Base-by-base conservation (phyloP, 768 basidiomycete species). In the Lentinula lateritia region DNA sequence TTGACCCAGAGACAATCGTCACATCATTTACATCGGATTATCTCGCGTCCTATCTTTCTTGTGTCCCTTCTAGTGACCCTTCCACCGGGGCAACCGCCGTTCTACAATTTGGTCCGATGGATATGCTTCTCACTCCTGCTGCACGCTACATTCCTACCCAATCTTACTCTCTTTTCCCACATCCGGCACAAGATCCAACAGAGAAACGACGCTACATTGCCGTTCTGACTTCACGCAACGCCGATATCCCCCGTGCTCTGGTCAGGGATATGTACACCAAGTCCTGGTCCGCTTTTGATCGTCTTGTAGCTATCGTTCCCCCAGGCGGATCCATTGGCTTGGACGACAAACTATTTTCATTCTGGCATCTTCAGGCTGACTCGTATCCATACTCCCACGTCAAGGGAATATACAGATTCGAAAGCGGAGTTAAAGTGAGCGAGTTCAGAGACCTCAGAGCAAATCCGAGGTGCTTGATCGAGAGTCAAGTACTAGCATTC, bases 201-300 rank as follows among this genome's bases (percentile, higher is more conserved):
- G 92, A 92, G 70, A 88, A 88, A 67, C 81, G 85, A 63, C 82
- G 87, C 67, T 93, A 90, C 66, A 80, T 93, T 61, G 82, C 87
- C 32, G 64, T 39, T 63, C 50, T 43, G 42, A 52, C 53, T 50
- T 58, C 41, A 66, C 88, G 91, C 71, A 93, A 93, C 70, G 90
- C 90, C 15, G 92, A 93, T 69, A 87, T 92, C 28, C 89, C 92
- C 10, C 84, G 92, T 54, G 89, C 90, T 0, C 79, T 92, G 18
- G 92, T 93, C 50, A 84, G 92, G 61, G 92, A 93, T 66, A 90
- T 92, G 89, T 94, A 94, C 69, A 93, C 91, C 28, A 94, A 94
- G 73, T 92, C 89, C 65, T 94, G 93, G 92, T 92, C 90, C 69
- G 92, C 92, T 1, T 93, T 95, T 67, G 92, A 93, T 70, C 85